phyloP scores from a whole-genome alignment of 2,329 filamentous ascomycete genomes.

The Pseudogymnoascus sp. region DNA sequence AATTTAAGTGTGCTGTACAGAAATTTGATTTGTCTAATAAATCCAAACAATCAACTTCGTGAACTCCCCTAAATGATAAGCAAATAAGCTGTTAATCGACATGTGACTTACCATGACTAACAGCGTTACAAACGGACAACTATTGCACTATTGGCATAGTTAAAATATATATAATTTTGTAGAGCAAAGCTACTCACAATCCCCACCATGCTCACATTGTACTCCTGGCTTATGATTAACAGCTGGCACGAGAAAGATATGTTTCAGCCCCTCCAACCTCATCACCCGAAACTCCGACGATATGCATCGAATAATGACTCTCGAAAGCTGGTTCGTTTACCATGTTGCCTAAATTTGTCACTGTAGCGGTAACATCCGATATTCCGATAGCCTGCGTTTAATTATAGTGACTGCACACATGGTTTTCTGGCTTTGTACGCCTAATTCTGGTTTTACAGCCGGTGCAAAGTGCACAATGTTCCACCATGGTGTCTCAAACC shows the following conservation, averaged over 20 bases:
- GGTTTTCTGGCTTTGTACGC: background rate
- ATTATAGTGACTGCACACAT: background rate
- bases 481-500: background rate
- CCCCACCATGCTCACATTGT: background rate
- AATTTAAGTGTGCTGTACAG: background rate
- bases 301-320: background rate
- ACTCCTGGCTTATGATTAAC: background rate
- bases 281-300: background rate
- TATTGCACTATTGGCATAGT: background rate
- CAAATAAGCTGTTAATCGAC: no score
- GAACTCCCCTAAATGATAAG: background rate
- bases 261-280: background rate
- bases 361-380: background rate
- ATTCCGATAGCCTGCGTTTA: background rate
- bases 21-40: background rate
- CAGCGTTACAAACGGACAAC: background rate
- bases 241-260: background rate
- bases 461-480: background rate
- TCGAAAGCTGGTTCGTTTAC: background rate
- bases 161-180: background rate
- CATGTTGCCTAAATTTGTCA: background rate
- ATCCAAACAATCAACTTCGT: background rate
- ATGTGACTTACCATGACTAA: background rate
- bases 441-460: background rate
- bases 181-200: background rate